Conservation (phyloP, 345 rosid genomes). For the Mallotus nudiflorus region DNA sequence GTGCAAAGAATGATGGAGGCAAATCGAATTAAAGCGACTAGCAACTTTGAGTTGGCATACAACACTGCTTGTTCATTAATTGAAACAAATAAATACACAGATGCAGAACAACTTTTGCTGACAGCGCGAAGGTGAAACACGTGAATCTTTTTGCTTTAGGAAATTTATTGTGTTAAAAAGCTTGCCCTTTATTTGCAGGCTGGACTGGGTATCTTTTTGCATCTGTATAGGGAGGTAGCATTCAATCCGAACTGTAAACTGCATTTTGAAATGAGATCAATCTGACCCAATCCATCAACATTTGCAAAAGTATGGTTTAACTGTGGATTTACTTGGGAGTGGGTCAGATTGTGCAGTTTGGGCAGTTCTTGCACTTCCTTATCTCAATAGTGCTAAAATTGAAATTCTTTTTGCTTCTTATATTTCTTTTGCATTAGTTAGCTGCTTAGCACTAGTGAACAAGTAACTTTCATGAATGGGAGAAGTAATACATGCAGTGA, state of each 20-base stretch:
- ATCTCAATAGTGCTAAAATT: no score
- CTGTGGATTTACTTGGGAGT: no score
- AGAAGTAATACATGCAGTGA: background rate
- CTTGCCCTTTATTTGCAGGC: background rate
- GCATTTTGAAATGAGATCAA: no score
- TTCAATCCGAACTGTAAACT: no score
- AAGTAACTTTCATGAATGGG: background rate
- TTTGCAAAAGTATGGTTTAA: no score
- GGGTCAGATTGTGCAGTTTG: no score
- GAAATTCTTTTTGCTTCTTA: background rate
- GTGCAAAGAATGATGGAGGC: conserved; percentile 67
- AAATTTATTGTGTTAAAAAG: conserved; percentile 6
- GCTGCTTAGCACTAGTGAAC: background rate
- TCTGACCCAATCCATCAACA: no score
- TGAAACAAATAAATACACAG: conserved; percentile 54
- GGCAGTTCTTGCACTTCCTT: no score
- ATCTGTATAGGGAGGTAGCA: no score
- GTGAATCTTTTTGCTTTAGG: background rate
- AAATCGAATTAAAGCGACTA: conserved; percentile 64
- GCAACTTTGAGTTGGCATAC: conserved; percentile 81
- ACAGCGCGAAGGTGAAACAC: conserved; percentile 65
- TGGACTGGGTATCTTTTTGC: background rate
- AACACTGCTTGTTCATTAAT: conserved; percentile 87
- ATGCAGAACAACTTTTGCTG: conserved; percentile 87
- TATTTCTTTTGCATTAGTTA: background rate